These are phyloP conservation scores for Fragosphaeria purpurea DNA, from an alignment of 2,329 filamentous ascomycete species.

Conservation along the genomic window DNA sequence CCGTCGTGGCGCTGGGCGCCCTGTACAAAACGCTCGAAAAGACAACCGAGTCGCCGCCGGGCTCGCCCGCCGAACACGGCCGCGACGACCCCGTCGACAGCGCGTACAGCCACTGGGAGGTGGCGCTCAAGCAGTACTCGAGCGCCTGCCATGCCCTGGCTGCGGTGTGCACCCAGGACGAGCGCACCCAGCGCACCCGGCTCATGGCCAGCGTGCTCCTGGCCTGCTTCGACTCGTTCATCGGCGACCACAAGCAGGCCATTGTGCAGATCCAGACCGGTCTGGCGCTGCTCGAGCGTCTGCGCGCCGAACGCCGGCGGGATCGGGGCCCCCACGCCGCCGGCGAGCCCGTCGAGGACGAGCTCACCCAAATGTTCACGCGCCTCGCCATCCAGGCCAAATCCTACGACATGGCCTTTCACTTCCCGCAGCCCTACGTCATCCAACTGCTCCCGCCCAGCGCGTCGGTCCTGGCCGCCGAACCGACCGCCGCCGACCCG, in stretches of 20 bases:
- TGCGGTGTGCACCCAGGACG: conserved; percentile 31
- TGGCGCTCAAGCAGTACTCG: conserved; percentile 50
- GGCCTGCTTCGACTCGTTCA: conserved; percentile 59
- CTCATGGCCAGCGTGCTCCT: conserved; percentile 57
- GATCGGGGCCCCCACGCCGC: conserved; percentile 13
- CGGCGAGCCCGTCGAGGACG: conserved; percentile 41
- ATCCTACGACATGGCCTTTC: conserved; percentile 59
- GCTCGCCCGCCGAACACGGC: conserved; percentile 29
- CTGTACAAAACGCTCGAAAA: conserved; percentile 58
- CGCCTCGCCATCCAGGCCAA: conserved; percentile 55
- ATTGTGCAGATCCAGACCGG: conserved; percentile 53
- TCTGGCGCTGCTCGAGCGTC: conserved; percentile 41
- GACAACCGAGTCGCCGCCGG: conserved; percentile 39
- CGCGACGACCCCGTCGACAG: conserved; percentile 16
- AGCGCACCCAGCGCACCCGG: conserved; percentile 31
- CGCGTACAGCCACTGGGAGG: conserved; percentile 44
- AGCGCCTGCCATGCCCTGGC: conserved; percentile 43
- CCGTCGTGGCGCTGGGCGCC: conserved; percentile 55
- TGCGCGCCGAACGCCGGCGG: conserved; percentile 35
- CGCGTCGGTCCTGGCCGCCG: conserved; percentile 10
- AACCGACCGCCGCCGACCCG: conserved; percentile 28
- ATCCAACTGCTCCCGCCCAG: conserved; percentile 37
- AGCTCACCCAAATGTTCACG: conserved; percentile 53
- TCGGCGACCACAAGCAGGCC: conserved; percentile 52
- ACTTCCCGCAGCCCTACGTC: conserved; percentile 53